Percentiles rank a stretch among this genome's conserved stretches.
Conservation (phyloP, 495 filamentous ascomycete species). For the Penicillium goetzii region DNA sequence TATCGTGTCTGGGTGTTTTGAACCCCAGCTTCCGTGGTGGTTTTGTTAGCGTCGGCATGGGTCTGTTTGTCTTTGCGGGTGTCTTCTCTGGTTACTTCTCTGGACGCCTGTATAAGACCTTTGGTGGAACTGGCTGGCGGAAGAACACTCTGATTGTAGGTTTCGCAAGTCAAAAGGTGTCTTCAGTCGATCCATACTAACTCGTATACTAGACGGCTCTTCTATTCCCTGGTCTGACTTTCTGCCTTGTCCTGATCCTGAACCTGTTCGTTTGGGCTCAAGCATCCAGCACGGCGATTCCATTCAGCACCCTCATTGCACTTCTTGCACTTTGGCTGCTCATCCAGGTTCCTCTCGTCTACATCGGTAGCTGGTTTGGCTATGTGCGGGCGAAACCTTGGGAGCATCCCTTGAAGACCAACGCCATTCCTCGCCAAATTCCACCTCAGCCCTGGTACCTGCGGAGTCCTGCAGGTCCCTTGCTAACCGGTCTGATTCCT, state of each 20-base stretch:
- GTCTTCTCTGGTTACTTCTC: constrained; percentile 94
- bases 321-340: constrained; percentile 84
- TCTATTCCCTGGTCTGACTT: constrained; percentile 83
- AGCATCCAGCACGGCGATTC: constrained; percentile 87
- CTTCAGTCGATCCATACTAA: constrained; percentile 24
- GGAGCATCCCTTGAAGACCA: constrained; percentile 89
- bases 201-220: constrained; percentile 61
- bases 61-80: constrained; percentile 86
- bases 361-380: constrained; percentile 81
- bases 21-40: constrained; percentile 93
- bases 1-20: constrained; percentile 80
- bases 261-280: constrained; percentile 96
- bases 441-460: constrained; percentile 83
- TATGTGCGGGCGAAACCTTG: constrained; percentile 68
- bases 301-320: constrained; percentile 80
- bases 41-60: constrained; percentile 85
- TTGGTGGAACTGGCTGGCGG: constrained; percentile 77
- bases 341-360: constrained; percentile 88
- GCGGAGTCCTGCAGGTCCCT: constrained; percentile 59
- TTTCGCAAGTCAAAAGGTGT: not conserved
- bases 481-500: constrained; percentile 82
- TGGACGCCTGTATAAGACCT: constrained; percentile 81
- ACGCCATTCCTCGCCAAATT: constrained; percentile 71
- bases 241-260: constrained; percentile 77
- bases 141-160: constrained; percentile 75